phyloP scores from a whole-genome alignment of 176 grass and related monocot species.

The Puya raimondii region DNA sequence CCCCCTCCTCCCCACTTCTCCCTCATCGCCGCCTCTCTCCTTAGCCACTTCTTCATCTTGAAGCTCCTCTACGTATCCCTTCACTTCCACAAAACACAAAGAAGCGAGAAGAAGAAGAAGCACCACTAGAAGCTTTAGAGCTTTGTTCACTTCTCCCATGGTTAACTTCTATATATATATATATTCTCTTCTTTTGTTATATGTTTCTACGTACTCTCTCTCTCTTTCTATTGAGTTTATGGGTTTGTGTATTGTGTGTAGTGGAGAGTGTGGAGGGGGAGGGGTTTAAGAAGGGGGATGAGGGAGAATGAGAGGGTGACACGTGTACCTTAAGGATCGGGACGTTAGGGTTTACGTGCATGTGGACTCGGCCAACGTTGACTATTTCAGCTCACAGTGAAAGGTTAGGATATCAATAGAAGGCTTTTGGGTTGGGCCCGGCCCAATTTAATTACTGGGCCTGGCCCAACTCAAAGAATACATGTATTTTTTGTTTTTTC shows the following conservation, averaged over 20 bases:
- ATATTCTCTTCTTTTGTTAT: no score
- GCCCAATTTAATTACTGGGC: neutral
- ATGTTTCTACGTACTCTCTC: neutral
- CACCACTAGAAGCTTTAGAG: neutral
- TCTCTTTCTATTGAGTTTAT: neutral
- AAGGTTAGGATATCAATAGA: neutral
- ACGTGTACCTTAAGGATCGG: neutral
- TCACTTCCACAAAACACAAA: constrained; percentile 4
- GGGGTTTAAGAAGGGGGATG: neutral
- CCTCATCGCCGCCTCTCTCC: constrained; percentile 5
- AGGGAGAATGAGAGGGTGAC: neutral
- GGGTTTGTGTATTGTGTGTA: neutral
- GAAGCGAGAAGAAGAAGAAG: neutral
- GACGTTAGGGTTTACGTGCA: neutral
- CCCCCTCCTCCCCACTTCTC: constrained; percentile 22
- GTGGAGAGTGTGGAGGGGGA: neutral
- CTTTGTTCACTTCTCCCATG: neutral
- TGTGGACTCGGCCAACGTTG: constrained; percentile 2
- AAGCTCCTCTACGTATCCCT: constrained; percentile 23
- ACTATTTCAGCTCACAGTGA: neutral
- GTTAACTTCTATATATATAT: neutral
- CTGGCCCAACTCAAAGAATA: no score
- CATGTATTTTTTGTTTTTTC: no score
- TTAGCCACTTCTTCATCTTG: neutral
- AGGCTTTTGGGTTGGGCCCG: neutral